Conservation (phyloP, 2,329 filamentous ascomycete species). For the Alternaria sp. region DNA sequence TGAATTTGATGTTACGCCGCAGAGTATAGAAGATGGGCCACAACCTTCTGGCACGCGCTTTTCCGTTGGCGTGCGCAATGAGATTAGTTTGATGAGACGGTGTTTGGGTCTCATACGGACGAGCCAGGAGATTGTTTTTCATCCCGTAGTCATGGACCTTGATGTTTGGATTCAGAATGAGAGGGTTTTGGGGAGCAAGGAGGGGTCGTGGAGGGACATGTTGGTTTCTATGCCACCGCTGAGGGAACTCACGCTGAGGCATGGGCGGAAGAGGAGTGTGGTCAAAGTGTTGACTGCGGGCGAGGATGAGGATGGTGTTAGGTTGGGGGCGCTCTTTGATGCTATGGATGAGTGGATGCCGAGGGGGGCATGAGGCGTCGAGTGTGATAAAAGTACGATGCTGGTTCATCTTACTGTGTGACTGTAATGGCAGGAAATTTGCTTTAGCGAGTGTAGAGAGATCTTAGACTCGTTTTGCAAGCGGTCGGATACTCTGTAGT, state of each 20-base stretch:
- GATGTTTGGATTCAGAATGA: constrained; percentile 9
- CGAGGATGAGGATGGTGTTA: constrained; percentile 14
- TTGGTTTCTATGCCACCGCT: constrained; percentile 25
- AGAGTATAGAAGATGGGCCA: constrained; percentile 5
- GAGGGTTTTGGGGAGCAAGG: neutral
- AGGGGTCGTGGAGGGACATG: constrained; percentile 18
- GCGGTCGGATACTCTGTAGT: too few relatives aligned
- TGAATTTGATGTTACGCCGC: constrained; percentile 15
- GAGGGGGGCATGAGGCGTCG: neutral
- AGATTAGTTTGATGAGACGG: constrained; percentile 16
- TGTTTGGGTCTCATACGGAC: constrained; percentile 22
- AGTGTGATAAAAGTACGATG: neutral
- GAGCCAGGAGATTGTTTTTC: constrained; percentile 25
- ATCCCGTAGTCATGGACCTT: constrained; percentile 19
- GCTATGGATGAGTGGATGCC: constrained; percentile 20
- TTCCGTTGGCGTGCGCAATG: constrained; percentile 8
- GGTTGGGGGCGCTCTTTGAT: constrained; percentile 21
- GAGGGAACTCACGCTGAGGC: constrained; percentile 18
- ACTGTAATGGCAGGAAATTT: neutral
- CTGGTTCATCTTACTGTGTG: constrained; percentile 1
- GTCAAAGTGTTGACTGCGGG: constrained; percentile 13
- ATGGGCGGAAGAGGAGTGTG: constrained; percentile 12
- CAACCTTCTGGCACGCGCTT: constrained; percentile 12
- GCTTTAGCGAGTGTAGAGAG: neutral
- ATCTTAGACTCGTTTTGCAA: neutral